Conservation (phyloP, 1,284 basidiomycete genomes). For the Papiliotrema nemorosa region DNA sequence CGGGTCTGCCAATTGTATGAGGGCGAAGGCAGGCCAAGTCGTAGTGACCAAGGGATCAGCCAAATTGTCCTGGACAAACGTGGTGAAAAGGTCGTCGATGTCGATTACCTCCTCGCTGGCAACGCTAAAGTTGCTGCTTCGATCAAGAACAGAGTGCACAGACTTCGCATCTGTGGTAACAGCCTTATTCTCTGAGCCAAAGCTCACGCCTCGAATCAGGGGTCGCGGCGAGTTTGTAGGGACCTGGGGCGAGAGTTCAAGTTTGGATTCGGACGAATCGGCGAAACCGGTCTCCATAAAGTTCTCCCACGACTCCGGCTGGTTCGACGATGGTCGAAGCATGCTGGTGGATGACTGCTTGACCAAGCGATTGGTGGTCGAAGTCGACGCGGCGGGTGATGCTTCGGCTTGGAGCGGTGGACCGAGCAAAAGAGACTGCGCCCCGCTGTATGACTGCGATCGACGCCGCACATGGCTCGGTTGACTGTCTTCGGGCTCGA, state of each 20-base stretch:
- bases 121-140: slow-evolving; percentile 4
- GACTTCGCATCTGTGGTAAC: neutral
- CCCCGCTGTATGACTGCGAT: neutral
- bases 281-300: slow-evolving; percentile 22
- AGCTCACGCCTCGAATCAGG: neutral
- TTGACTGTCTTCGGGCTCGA: neutral
- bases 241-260: slow-evolving; percentile 4
- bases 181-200: neutral
- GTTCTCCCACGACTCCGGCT: slow-evolving; percentile 16
- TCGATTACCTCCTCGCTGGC: slow-evolving; percentile 25
- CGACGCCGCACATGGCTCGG: neutral
- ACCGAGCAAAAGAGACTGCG: neutral
- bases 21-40: slow-evolving; percentile 34
- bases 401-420: neutral
- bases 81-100: slow-evolving; percentile 37
- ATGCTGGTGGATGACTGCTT: neutral
- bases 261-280: slow-evolving; percentile 1
- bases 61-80: slow-evolving; percentile 38
- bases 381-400: neutral
- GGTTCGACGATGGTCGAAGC: neutral
- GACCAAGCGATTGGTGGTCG: neutral
- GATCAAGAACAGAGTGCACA: neutral
- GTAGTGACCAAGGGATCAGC: slow-evolving; percentile 18
- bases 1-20: slow-evolving; percentile 25
- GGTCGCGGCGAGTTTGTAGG: neutral